Conservation (phyloP, 768 basidiomycete genomes). For the Gymnopilus junonius region DNA sequence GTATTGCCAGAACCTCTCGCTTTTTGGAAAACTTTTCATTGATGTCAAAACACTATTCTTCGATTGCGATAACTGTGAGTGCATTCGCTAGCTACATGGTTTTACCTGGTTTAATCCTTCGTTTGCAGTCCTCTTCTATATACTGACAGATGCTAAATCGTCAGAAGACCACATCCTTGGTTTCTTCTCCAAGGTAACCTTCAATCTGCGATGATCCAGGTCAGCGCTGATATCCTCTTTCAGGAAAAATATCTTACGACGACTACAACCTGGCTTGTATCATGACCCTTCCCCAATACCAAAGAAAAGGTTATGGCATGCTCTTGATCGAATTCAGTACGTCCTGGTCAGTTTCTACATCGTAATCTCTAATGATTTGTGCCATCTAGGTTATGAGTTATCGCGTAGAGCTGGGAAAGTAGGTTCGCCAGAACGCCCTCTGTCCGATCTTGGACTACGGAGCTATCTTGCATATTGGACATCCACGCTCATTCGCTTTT, state of each 20-base stretch:
- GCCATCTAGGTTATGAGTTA: constrained; percentile 76
- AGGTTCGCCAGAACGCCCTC: constrained; percentile 93
- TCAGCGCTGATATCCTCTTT: neutral
- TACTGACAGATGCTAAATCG: constrained; percentile 84
- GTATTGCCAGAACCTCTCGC: constrained; percentile 93
- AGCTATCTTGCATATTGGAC: constrained; percentile 93
- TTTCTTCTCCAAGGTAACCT: constrained; percentile 65
- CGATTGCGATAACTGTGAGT: constrained; percentile 83
- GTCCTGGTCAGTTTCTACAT: constrained; percentile 29
- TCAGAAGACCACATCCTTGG: constrained; percentile 81
- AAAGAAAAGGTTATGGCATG: constrained; percentile 89
- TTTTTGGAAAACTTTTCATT: constrained; percentile 99
- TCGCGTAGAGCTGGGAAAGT: constrained; percentile 79
- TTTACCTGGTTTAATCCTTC: neutral
- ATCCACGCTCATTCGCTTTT: constrained; percentile 80
- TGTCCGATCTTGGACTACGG: constrained; percentile 90
- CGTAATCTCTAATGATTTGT: neutral
- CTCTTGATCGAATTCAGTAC: constrained; percentile 98
- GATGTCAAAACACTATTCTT: constrained; percentile 97
- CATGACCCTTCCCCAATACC: constrained; percentile 92
- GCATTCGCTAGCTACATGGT: neutral
- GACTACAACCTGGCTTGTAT: constrained; percentile 98
- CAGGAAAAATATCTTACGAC: constrained; percentile 95
- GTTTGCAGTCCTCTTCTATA: constrained; percentile 82
- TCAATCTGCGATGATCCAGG: neutral